phyloP scores from a whole-genome alignment of 768 basidiomycete species.

The Symmetrospora coprosmae region DNA sequence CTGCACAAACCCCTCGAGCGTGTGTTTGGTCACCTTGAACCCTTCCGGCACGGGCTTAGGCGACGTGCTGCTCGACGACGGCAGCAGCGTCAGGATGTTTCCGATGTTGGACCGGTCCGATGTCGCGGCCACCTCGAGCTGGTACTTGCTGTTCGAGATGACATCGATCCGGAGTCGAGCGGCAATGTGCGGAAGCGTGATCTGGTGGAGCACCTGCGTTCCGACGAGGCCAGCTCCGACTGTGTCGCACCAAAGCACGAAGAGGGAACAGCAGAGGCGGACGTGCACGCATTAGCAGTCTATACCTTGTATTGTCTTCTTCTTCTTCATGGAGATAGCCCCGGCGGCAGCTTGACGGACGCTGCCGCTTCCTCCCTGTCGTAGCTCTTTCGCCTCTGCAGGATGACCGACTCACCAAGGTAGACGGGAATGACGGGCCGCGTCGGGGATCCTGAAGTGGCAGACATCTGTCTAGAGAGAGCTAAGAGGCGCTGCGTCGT shows the following conservation, averaged over 20 bases:
- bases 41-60: conserved; percentile 32
- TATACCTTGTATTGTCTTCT: no score
- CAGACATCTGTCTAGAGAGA: no score
- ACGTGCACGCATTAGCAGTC: no score
- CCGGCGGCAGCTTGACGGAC: no score
- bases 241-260: conserved; percentile 43
- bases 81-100: conserved; percentile 30
- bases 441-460: no score
- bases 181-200: conserved; percentile 50
- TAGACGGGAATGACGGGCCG: no score
- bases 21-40: conserved; percentile 22
- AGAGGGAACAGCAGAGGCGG: not conserved
- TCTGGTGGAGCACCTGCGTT: conserved; percentile 66
- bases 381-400: no score
- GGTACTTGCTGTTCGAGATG: conserved; percentile 39
- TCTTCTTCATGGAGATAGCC: no score
- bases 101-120: conserved; percentile 26
- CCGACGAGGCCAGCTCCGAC: conserved; percentile 91
- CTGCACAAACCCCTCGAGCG: conserved; percentile 25
- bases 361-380: no score
- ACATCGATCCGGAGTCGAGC: conserved; percentile 36
- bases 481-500: no score
- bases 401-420: no score
- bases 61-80: conserved; percentile 32
- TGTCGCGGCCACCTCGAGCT: conserved; percentile 33